A percentile compares a stretch with the other conserved stretches of the same genome.
Conservation (phyloP, 768 basidiomycete species). For the Thelephora ganbajun region DNA sequence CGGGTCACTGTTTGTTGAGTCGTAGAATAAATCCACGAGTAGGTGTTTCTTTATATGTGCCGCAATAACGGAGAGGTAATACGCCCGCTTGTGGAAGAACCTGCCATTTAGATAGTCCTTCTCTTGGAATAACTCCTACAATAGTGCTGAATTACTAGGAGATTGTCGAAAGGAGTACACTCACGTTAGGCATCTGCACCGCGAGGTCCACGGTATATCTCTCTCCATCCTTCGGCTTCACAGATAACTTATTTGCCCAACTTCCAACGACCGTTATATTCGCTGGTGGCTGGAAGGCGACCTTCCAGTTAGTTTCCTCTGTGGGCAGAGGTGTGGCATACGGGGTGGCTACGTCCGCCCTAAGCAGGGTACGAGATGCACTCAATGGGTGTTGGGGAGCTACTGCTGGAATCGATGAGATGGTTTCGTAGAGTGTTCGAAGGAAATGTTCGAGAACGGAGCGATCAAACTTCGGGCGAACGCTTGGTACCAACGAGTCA, state of each 20-base stretch:
- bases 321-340: conserved; percentile 58
- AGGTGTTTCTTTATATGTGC: conserved; percentile 29
- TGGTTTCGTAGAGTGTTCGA: conserved; percentile 47
- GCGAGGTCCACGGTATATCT: conserved; percentile 68
- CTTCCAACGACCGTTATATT: conserved; percentile 75
- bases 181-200: conserved; percentile 75
- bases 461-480: conserved; percentile 49
- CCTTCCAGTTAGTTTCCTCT: conserved; percentile 79
- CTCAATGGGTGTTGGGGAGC: conserved; percentile 50
- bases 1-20: conserved; percentile 43
- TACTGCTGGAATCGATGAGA: conserved; percentile 45
- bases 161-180: conserved; percentile 1
- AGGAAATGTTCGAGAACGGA: conserved; percentile 57
- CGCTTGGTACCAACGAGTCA: conserved; percentile 65
- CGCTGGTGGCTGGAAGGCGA: conserved; percentile 63
- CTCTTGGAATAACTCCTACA: conserved; percentile 74
- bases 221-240: conserved; percentile 53
- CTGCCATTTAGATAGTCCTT: conserved; percentile 87
- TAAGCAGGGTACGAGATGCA: conserved; percentile 40
- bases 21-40: conserved; percentile 47
- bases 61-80: conserved; percentile 75
- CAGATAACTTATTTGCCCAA: conserved; percentile 68
- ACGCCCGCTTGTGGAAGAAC: conserved; percentile 86
- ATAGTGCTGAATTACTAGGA: neutral
- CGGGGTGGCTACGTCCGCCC: conserved; percentile 47